Conservation (phyloP, 768 basidiomycete genomes). For the Mycena sanguinolenta region DNA sequence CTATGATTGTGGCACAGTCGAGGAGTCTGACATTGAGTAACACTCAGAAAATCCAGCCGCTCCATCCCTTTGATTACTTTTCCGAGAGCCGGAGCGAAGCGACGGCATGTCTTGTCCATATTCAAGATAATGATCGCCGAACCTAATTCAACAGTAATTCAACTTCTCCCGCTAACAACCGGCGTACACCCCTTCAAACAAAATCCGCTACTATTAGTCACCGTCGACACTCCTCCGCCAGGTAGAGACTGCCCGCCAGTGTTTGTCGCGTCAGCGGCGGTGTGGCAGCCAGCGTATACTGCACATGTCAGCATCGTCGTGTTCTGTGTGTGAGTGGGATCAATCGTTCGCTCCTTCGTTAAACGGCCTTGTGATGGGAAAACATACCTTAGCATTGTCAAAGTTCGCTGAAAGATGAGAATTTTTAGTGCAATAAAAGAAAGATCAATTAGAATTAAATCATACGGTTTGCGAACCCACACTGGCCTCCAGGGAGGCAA, state of each 20-base stretch:
- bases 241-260: slow-evolving; percentile 32
- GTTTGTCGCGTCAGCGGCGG: slow-evolving; percentile 33
- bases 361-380: background rate
- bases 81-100: too few species aligned
- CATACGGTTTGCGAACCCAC: slow-evolving; percentile 31
- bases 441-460: background rate
- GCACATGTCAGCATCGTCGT: slow-evolving; percentile 33
- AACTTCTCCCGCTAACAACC: too few species aligned
- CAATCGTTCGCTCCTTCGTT: too few species aligned
- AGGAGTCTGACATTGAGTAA: too few species aligned
- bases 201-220: slow-evolving; percentile 26
- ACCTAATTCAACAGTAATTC: too few species aligned
- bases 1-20: too few species aligned
- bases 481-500: slow-evolving; percentile 13
- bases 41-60: too few species aligned
- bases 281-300: slow-evolving; percentile 28
- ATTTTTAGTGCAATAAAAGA: background rate
- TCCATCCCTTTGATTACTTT: too few species aligned
- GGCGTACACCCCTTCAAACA: too few species aligned
- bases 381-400: slow-evolving; percentile 19
- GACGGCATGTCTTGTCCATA: too few species aligned
- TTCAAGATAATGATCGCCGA: too few species aligned
- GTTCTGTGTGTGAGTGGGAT: background rate
- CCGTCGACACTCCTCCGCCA: slow-evolving; percentile 26
- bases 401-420: background rate